Percentiles rank a stretch among this genome's conserved stretches.
These are phyloP conservation scores for Silene conica DNA, from an alignment of 148 eudicot species.

Conservation along the genomic window DNA sequence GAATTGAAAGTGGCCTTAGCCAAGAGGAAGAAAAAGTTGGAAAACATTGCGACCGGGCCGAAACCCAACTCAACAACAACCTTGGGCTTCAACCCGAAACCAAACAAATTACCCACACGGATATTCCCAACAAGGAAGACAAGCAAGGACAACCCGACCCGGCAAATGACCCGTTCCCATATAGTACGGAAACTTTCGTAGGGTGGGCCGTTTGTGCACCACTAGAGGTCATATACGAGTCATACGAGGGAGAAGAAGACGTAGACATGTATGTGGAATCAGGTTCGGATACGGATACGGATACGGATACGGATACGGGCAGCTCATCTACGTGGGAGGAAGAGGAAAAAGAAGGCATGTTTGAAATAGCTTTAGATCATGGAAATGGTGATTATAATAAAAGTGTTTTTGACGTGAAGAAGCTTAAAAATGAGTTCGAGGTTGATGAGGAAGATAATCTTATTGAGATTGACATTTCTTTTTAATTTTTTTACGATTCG, in stretches of 20 bases:
- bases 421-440: slow-evolving; percentile 17
- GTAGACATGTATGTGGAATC: slow-evolving; percentile 43
- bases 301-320: slow-evolving; percentile 35
- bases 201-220: slow-evolving; percentile 74
- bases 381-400: background rate
- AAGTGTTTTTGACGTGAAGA: background rate
- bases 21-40: background rate
- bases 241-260: slow-evolving; percentile 37
- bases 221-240: slow-evolving; percentile 71
- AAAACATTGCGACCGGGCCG: background rate
- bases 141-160: slow-evolving; percentile 4
- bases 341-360: slow-evolving; percentile 45
- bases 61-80: background rate
- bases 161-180: background rate
- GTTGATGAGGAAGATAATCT: slow-evolving; percentile 62
- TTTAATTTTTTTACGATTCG: background rate
- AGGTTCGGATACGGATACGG: slow-evolving; percentile 45
- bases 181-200: slow-evolving; percentile 6
- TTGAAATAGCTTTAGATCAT: slow-evolving; percentile 58
- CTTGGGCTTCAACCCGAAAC: background rate
- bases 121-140: background rate
- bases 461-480: slow-evolving; percentile 66
- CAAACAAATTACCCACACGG: background rate
- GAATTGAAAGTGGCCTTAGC: background rate
- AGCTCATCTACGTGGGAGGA: slow-evolving; percentile 42